Evolutionary conservation across 2,329 filamentous ascomycete genomes (phyloP).

Genomic region (Calonectria honghensis): DNA sequence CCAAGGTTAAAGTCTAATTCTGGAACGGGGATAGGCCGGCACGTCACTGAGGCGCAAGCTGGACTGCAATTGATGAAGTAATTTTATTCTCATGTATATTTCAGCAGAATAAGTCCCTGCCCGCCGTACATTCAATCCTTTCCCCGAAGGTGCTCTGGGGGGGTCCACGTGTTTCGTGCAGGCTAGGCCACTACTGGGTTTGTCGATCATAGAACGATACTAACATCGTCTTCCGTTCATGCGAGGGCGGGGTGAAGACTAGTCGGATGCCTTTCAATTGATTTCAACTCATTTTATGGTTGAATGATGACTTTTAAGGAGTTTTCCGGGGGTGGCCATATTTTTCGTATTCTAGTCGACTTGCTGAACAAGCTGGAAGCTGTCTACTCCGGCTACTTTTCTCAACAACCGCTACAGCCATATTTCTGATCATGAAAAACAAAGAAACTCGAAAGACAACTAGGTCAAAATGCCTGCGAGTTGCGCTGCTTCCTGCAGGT

Average conservation of each 20-base stretch:
- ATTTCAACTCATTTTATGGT: neutral
- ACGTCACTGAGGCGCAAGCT: neutral
- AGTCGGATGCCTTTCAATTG: neutral
- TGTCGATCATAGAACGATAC: neutral
- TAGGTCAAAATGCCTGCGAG: neutral
- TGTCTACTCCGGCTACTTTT: neutral
- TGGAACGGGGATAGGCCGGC: neutral
- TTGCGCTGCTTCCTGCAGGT: neutral
- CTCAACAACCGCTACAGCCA: neutral
- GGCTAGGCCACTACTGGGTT: neutral
- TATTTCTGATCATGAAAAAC: neutral
- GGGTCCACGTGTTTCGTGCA: neutral
- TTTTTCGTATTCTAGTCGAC: neutral
- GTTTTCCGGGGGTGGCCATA: neutral
- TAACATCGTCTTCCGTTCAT: neutral
- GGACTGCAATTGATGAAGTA: neutral
- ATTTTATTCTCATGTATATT: neutral
- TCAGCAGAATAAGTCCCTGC: neutral
- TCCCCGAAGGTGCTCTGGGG: neutral
- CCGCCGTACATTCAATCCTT: neutral
- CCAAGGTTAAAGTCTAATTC: conserved; percentile 3
- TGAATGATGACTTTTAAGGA: neutral
- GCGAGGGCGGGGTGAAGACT: neutral
- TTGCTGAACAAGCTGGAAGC: neutral
- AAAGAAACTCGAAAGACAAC: neutral